phyloP scores from a whole-genome alignment of 2,329 filamentous ascomycete genomes.

The Teratosphaeria zuluensis region DNA sequence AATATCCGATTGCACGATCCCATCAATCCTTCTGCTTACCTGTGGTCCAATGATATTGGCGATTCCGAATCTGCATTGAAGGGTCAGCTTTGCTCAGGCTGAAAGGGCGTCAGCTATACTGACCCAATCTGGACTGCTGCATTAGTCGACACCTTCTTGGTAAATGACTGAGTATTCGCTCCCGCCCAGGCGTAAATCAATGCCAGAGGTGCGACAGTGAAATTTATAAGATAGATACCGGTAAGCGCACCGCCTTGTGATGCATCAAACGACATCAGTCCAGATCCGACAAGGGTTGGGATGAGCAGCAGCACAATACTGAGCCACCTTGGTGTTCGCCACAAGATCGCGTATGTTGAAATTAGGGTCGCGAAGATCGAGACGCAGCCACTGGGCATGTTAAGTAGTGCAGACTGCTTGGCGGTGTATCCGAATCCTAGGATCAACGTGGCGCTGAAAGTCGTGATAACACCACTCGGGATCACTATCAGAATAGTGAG shows the following conservation, averaged over 20 bases:
- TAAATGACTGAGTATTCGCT: neutral
- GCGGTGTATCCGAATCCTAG: too few relatives aligned
- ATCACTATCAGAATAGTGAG: too few relatives aligned
- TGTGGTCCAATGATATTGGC: neutral
- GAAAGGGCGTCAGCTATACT: too few relatives aligned
- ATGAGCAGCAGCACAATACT: neutral
- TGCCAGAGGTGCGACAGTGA: neutral
- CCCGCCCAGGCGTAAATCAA: neutral
- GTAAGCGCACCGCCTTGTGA: neutral
- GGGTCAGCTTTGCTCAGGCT: neutral
- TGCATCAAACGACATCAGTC: neutral
- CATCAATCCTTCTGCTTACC: too few relatives aligned
- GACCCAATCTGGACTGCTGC: neutral
- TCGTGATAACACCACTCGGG: too few relatives aligned
- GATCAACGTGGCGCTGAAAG: too few relatives aligned
- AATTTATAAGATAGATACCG: neutral
- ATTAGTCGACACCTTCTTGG: neutral
- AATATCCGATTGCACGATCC: too few relatives aligned
- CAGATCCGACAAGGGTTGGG: neutral
- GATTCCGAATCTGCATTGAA: neutral
- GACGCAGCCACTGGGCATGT: too few relatives aligned
- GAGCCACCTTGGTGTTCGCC: neutral
- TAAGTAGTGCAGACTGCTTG: too few relatives aligned
- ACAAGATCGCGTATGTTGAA: neutral
- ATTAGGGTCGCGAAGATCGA: too few relatives aligned